Evolutionary conservation across 495 filamentous ascomycete species (phyloP).

Genomic region (Corynascus novoguineensis): DNA sequence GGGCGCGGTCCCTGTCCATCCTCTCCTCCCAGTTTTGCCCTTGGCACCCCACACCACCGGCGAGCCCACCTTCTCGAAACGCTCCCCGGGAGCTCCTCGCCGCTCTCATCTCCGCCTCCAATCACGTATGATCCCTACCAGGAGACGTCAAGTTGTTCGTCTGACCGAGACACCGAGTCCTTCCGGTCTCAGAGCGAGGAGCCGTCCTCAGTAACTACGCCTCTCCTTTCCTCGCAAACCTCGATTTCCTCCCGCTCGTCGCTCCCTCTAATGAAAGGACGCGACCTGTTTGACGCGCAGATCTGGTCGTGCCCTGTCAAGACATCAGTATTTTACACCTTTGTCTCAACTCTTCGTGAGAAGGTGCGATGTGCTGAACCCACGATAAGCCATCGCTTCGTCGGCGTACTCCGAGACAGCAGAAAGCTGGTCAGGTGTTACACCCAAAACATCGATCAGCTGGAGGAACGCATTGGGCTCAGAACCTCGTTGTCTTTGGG

Average conservation of each 20-base stretch:
- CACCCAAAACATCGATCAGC: conserved; percentile 67
- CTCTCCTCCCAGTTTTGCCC: conserved; percentile 23
- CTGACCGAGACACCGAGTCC: conserved; percentile 18
- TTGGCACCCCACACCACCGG: conserved; percentile 7
- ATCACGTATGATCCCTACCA: conserved; percentile 41
- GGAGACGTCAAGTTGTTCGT: conserved; percentile 31
- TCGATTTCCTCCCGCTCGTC: conserved; percentile 32
- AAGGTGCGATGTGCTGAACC: conserved; percentile 53
- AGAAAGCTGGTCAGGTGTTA: conserved; percentile 61
- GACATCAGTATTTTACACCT: conserved; percentile 62
- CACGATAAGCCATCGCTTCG: conserved; percentile 55
- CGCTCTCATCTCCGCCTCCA: conserved; percentile 43
- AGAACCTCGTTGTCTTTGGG: conserved; percentile 48
- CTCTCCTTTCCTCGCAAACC: conserved; percentile 39
- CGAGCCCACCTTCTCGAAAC: conserved; percentile 2
- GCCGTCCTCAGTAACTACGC: conserved; percentile 32
- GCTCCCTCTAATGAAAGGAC: conserved; percentile 56
- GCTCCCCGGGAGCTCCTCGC: conserved; percentile 34
- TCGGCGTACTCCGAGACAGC: conserved; percentile 55
- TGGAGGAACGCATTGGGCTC: conserved; percentile 61
- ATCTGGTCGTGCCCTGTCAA: conserved; percentile 58
- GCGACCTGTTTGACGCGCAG: conserved; percentile 60
- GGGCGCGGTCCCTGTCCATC: conserved; percentile 1
- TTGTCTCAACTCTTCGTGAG: conserved; percentile 56
- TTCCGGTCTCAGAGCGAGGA: conserved; percentile 37